Evolutionary conservation across 345 rosid genomes (phyloP), one percentile per base, ranked within the genome.

Genomic region (Lumnitzera racemosa): DNA sequence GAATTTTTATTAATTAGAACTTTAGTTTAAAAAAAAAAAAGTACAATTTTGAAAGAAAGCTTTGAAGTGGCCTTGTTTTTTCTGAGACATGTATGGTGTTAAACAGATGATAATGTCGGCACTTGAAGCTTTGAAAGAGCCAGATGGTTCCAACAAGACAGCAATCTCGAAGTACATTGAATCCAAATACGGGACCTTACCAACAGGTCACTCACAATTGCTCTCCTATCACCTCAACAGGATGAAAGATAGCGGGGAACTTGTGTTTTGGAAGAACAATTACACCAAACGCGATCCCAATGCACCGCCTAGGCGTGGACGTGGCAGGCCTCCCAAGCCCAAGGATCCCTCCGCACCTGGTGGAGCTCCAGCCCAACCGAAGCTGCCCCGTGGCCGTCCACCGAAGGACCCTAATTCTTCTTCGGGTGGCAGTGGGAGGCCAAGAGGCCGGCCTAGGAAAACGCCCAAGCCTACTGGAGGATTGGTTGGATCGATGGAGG

Each of bases 391-490:
- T 20, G 27, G 27, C 49, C 68, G 47, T 17, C 70, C 58, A 67
- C 80, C 43, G 11, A 36, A 36, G 43, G 10, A 36, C 9, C 43
- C 43, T 36, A 36, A 36, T 36, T 36, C 43, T 9, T 7, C 43
- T 36, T 36, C 43, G 7, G 10, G 20, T 20, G 20, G 43, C 43
- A 36, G 43, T 36, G 43, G 87, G 43, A 79, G 62, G 67, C 85
- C 89, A 0, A 76, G 90, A 63, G 94, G 94, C 27, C 73, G 94
- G 64, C 94, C 94, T 0, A 72, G 87, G 65, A 86, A 86, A 72
- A 81, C 76, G 82, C 75, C 80, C 0, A 65, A 67, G 46, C 87
- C 82, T 0, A 23, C 78, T 0, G 78, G 83, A 51, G 85, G 89
- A 11, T 72, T 83, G 27, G 65, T 67, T 9, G 80, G 78, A 49